Evolutionary conservation across 768 basidiomycete genomes (phyloP), one percentile per base, ranked within the genome.

Genomic region (Leccinum disarticulatum): DNA sequence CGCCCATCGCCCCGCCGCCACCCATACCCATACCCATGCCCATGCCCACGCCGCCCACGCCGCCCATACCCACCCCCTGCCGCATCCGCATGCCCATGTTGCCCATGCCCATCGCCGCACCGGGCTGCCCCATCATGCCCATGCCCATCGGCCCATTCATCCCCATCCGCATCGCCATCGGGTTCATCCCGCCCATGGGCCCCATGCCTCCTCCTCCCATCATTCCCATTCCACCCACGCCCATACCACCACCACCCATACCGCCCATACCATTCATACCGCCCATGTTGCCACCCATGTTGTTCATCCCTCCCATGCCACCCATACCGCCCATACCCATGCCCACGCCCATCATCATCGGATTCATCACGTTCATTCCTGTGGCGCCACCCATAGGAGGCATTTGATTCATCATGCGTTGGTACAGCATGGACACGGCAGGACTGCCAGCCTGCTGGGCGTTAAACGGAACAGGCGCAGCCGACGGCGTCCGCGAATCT

Each of bases 351-450:
- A 79, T 78, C 71, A 74, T 76, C 72, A 73, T 75, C 69, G 82
- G 75, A 50, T 75, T 83, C 68, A 78, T 76, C 80, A 84, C 81
- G 17, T 78, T 79, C 77, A 82, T 79, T 27, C 74, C 73, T 65
- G 79, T 77, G 67, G 77, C 76, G 14, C 71, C 73, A 54, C 73
- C 74, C 76, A 81, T 81, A 66, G 80, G 76, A 0, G 78, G 79
- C 59, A 81, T 74, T 43, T 71, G 71, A 43, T 68, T 69, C 73
- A 71, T 73, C 73, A 72, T 75, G 25, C 72, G 68, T n/a, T 73
- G 75, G 46, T 76, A 74, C 57, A 73, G 61, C 70, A 73, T 68
- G 58, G 63, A 71, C 48, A 61, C 63, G 8, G 73, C 65, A 1
- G 75, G 77, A 64, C 75, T 79, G 19, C 64, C 71, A 27, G 68